Base-by-base conservation (phyloP, 495 filamentous ascomycete genomes). In the Cenococcum geophilum region DNA sequence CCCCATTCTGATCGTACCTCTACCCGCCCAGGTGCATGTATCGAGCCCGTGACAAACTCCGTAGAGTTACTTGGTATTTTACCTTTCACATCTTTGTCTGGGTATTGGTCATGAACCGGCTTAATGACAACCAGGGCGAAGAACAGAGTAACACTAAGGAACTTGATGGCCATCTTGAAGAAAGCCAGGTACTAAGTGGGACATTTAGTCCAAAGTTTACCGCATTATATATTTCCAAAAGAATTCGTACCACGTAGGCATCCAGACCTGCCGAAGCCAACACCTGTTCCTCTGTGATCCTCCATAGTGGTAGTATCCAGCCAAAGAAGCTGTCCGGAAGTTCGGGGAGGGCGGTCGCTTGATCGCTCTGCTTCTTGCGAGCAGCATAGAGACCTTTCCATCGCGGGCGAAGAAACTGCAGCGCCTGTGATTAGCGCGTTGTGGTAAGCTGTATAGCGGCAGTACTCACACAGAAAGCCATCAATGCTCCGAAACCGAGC, bases 321-420 rank as follows among this genome's bases (percentile, higher is more conserved):
- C 92, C 93, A 63, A 97, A 89, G 68, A 96, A 85, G 36, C 80
- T 86, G 68, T 91, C 83, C 49, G 95, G 91, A 5, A 99, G 84
- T 47, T 87, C 83, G 4, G 95, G 95, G 32, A 97, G 77, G 12
- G 77, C 75, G n/a, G 84, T 82, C n/a, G 87, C 83, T 23, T 83
- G 82, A 67, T 84, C 75, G 64, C 79, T 77, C 65, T 84, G 83
- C 66, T 84, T 80, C 71, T 87, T 91, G 57, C 95, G 84, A 16
- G 95, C 92, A 22, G 92, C 91, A 72, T 97, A 99, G 14, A 99
- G 82, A 27, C 84, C 82, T 52, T 88, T 86, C 95, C 95, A 99
- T 81, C 91, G 85, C 61, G 92, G 90, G 57, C 95, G 84, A 50
- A 99, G 79, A 49, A 90, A 73, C 86, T 84, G 69, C 18, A 25